These are phyloP conservation scores for Hondaea fermentalgiana DNA, from an alignment of 108 stramenopile genomes.

Conservation along the genomic window DNA sequence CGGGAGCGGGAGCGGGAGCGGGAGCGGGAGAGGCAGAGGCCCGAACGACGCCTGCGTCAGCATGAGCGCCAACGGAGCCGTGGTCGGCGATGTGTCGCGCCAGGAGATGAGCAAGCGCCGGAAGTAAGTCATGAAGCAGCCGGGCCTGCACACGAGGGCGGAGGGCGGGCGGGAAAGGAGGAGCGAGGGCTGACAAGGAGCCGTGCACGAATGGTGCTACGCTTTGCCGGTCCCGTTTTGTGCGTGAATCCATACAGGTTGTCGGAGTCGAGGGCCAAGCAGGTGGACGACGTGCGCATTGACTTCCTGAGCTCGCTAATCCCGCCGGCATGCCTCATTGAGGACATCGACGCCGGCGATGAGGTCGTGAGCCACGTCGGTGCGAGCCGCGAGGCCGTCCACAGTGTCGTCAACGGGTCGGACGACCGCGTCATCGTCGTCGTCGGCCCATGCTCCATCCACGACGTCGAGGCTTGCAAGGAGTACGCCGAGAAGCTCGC, in stretches of 20 bases:
- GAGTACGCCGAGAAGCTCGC: conserved; percentile 1
- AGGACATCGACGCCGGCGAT: not conserved
- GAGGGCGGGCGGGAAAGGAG: too few species aligned
- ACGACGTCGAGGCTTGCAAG: not conserved
- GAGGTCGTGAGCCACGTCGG: not conserved
- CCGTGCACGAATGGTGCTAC: too few species aligned
- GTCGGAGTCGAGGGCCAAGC: not conserved
- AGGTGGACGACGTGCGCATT: conserved; percentile 10
- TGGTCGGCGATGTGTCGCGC: not conserved
- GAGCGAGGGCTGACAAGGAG: too few species aligned
- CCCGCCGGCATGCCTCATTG: conserved; percentile 8
- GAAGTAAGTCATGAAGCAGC: not conserved
- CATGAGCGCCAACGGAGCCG: not conserved
- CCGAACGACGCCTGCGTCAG: not conserved
- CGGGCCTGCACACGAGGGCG: too few species aligned
- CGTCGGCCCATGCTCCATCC: conserved; percentile 8
- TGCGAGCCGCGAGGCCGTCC: not conserved
- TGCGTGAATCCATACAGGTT: not conserved
- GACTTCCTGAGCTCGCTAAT: not conserved
- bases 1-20: not conserved
- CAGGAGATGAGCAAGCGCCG: not conserved
- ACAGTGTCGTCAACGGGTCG: not conserved
- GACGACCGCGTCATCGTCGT: conserved; percentile 1
- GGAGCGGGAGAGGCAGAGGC: too few species aligned
- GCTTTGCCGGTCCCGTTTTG: too few species aligned